These are phyloP conservation scores for Blastobotrys proliferans DNA, from an alignment of 1,139 yeast genomes.

Conservation along the genomic window DNA sequence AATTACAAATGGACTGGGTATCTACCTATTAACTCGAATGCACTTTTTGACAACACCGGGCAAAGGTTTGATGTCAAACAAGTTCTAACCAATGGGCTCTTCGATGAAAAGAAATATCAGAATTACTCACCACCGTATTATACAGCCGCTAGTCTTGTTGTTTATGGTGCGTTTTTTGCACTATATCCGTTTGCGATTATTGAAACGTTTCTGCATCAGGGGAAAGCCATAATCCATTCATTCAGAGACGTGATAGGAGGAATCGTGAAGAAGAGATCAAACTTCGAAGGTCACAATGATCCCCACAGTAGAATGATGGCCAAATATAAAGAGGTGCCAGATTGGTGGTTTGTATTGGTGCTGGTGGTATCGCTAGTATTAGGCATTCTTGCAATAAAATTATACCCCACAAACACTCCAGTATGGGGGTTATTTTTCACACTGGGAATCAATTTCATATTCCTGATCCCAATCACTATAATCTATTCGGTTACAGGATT, in stretches of 20 bases:
- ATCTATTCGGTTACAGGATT: conserved; percentile 51
- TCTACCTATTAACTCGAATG: conserved; percentile 50
- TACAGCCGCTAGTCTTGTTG: conserved; percentile 52
- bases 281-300: conserved; percentile 42
- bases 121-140: conserved; percentile 51
- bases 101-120: conserved; percentile 32
- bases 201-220: conserved; percentile 36
- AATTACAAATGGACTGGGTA: conserved; percentile 50
- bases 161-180: conserved; percentile 52
- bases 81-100: conserved; percentile 37
- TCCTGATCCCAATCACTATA: conserved; percentile 49
- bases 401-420: conserved; percentile 44
- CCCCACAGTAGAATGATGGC: conserved; percentile 56
- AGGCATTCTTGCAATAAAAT: conserved; percentile 46
- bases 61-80: conserved; percentile 40
- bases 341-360: conserved; percentile 51
- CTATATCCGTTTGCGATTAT: conserved; percentile 54
- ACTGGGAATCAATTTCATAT: conserved; percentile 50
- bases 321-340: conserved; percentile 58
- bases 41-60: conserved; percentile 47
- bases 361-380: conserved; percentile 47
- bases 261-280: conserved; percentile 15
- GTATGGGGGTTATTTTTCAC: conserved; percentile 57
- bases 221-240: conserved; percentile 17
- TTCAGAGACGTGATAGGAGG: conserved; percentile 13